Evolutionary conservation across 208 protist genomes (phyloP), one percentile per base, ranked within the genome.

Genomic region (Leishmania lainsoni): DNA sequence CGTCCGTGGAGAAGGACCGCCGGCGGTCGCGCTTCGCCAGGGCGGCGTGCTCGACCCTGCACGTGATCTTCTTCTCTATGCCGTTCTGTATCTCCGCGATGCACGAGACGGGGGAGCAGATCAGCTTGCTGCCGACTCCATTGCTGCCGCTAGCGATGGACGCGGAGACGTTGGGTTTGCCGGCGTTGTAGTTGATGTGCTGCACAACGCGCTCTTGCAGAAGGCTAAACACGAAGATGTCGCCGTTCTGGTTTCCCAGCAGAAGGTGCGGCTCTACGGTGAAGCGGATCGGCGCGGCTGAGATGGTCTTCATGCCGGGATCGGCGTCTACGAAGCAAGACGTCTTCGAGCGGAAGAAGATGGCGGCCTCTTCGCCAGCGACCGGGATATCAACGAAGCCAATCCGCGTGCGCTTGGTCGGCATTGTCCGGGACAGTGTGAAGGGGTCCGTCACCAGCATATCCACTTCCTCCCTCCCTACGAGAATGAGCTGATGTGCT

Each of bases 201-300:
- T 95, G 90, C 45, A 97, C 79, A 69, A 96, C 81, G 61, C 85
- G 81, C 75, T 88, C 87, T 61, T 94, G 86, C 52, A 97, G 87
- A 3, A 95, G 83, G 54, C 87, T 91, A 74, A 93, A 92, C 78
- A 97, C 75, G 76, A 96, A 83, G 54, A 95, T 81, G 73, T 96
- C 90, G 10, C 97, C 92, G 80, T 88, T 91, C 77, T 97, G 90
- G 71, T 98, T 97, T 52, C 95, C 90, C 16, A 99, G 79, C 22
- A 98, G 58, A 4, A 97, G 85, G 66, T 91, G 86, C 9, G 98
- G 95, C 84, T 98, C 90, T 32, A 97, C 89, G 9, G 80, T 90
- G 75, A 95, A 79, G 87, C 93, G 87, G 22, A 98, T 61, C 48
- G 95, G 81, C 9, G 91, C 90, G 39, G 95, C 83, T 17, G 94